Base-by-base conservation (phyloP, 331 rosid species). In the Saraca asoca region DNA sequence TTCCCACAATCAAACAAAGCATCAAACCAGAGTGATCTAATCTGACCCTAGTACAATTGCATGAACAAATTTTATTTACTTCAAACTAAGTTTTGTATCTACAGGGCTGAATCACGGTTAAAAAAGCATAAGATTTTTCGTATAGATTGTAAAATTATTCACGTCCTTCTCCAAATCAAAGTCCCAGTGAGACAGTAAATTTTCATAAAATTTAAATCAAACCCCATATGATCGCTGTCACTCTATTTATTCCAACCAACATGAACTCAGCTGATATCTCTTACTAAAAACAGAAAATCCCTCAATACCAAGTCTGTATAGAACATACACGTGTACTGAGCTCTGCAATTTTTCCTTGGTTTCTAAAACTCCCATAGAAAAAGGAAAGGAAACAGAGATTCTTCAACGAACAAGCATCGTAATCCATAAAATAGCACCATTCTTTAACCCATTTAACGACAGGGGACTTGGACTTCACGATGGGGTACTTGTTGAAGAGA, bases 371-470 rank as follows among this genome's bases (percentile, higher is more conserved):
- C 13, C 14, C 6, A 34, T 8, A 53, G 7, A 33, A 34, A 34
- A 57, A 57, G n/a, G 46, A 29, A 14, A 6, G 6, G 17, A 53
- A 5, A 9, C 0, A 5, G 24, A 62, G 10, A 13, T 51, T 59
- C 31, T 14, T 35, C 52, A 16, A 66, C 13, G 7, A 35, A 44
- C 12, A 52, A 19, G 37, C 52, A 60, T 54, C 9, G 50, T 2
- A 15, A 33, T 35, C 15, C 13, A 7, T 10, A 24, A 59, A 3
- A 46, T 0, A 12, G 33, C 78, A 90, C 96, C 96, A 90, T 85
- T 90, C 84, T 75, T 74, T 87, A 69, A 85, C 72, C 96, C 96
- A 90, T 79, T 83, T 87, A 59, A 83, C 91, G 12, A 95, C 84
- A 24, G 95, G 90, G 75, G 80, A 24, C 78, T 74, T 85, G 75